These are phyloP conservation scores for Trichoderma koningiopsis DNA, from an alignment of 2,329 filamentous ascomycete species.

Conservation along the genomic window DNA sequence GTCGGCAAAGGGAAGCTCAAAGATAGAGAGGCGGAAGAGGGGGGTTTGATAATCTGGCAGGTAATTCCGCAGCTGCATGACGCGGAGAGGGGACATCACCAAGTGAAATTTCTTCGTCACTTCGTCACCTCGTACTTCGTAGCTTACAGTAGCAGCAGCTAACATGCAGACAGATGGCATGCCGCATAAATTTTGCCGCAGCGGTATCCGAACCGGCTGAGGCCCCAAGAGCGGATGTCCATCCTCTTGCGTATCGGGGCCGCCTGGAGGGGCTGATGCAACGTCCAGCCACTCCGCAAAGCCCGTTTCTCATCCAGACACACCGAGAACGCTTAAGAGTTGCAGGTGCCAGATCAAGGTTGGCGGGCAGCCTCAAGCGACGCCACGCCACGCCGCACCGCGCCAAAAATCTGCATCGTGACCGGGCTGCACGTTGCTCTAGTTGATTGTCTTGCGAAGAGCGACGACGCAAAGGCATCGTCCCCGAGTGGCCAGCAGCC, in stretches of 20 bases:
- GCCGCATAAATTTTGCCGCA: constrained; percentile 2
- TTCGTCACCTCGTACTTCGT: background rate
- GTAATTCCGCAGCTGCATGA: background rate
- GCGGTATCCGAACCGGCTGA: constrained; percentile 12
- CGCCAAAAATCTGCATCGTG: background rate
- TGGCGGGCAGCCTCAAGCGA: background rate
- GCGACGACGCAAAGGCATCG: constrained; percentile 1
- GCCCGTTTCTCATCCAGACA: background rate
- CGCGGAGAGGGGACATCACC: background rate
- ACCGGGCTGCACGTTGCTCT: background rate
- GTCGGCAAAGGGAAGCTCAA: background rate
- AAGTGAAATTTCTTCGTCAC: background rate
- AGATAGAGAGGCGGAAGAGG: background rate
- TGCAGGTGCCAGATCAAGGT: background rate
- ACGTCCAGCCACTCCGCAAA: background rate
- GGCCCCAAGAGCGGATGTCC: background rate
- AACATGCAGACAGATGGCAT: background rate
- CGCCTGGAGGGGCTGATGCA: background rate
- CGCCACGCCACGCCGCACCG: background rate
- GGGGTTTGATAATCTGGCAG: background rate
- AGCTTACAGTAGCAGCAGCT: background rate
- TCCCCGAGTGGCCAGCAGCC: background rate
- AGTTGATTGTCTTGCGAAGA: background rate
- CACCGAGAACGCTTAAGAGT: background rate
- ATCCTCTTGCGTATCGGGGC: background rate